Base-by-base conservation (phyloP, 140 eudicot species). In the Anethum foeniculum region DNA sequence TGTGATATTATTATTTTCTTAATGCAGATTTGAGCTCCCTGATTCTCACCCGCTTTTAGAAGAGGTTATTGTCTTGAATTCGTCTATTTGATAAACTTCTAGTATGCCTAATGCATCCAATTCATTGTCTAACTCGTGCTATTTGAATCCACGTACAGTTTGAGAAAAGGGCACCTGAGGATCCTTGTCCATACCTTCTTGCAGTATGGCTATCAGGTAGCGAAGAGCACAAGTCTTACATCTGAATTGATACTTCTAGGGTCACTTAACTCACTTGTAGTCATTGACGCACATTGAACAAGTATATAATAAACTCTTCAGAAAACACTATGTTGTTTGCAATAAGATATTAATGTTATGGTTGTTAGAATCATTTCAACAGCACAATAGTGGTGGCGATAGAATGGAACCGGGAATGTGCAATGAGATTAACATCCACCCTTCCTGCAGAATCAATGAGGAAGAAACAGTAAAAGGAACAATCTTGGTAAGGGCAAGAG, bases 11-110 rank as follows among this genome's bases (percentile, higher is more conserved):
- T 77, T 82, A 75, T 84, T 32, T 72, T n/a, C 18, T 79, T 74
- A 41, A 76, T 85, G 81, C 92, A 93, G 96, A 32, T 91, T 82
- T 77, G 94, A 89, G 87, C 86, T 93, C 65, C 96, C 96, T 1
- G 88, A 89, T 79, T 71, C 65, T 44, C 97, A 93, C 85, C 92
- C 88, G 11, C 79, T 84, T 81, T 86, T 93, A 82, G 71, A 44
- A 4, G 84, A 84, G 84, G 96, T 91, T 71, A 81, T 87, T 81
- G 58, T 76, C 41, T n/a, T 43, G 56, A 34, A 65, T 69, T 65
- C 25, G 32, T 39, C 54, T 51, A 71, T 18, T 27, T 11, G 23
- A 43, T 48, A 52, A 15, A 60, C 14, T 69, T 52, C 16, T 69
- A 21, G 21, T 74, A 81, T 21, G 34, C 41, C 16, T 47, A 78